These are phyloP conservation scores for Eucalyptus cloeziana DNA, from an alignment of 345 rosid species.

Conservation along the genomic window DNA sequence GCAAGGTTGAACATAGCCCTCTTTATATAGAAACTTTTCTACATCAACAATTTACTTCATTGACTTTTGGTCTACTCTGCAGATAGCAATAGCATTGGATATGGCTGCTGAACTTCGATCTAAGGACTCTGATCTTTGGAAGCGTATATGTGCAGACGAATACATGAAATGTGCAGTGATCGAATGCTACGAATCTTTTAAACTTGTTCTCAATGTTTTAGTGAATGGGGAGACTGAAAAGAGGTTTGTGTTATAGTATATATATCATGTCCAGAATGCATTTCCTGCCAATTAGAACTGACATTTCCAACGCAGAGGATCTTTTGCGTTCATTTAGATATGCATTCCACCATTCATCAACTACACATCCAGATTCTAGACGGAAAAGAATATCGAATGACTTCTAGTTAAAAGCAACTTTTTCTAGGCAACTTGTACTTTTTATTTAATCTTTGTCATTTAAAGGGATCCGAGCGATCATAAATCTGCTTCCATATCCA, in stretches of 20 bases:
- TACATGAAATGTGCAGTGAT: conserved; percentile 98
- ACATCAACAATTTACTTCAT: neutral
- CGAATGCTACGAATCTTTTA: conserved; percentile 93
- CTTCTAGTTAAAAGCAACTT: neutral
- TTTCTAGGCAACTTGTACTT: neutral
- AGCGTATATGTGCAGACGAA: conserved; percentile 88
- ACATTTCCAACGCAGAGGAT: neutral
- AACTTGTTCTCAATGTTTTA: conserved; percentile 62
- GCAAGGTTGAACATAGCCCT: conserved; percentile 57
- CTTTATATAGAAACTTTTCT: neutral
- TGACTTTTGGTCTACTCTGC: conserved; percentile 7
- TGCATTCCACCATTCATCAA: neutral
- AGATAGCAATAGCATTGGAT: conserved; percentile 94
- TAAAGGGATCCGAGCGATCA: neutral
- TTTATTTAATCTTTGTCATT: neutral
- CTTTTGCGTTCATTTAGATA: neutral
- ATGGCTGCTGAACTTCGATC: conserved; percentile 86
- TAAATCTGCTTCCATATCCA: neutral
- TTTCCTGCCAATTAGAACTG: neutral
- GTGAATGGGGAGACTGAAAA: conserved; percentile 92
- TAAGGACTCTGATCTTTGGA: conserved; percentile 88
- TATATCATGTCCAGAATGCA: neutral
- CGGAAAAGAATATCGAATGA: neutral
- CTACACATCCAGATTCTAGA: neutral
- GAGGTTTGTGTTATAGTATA: conserved; percentile 32